Conservation (phyloP, 192 early-diverging fungal species). For the Linderina pennispora region DNA sequence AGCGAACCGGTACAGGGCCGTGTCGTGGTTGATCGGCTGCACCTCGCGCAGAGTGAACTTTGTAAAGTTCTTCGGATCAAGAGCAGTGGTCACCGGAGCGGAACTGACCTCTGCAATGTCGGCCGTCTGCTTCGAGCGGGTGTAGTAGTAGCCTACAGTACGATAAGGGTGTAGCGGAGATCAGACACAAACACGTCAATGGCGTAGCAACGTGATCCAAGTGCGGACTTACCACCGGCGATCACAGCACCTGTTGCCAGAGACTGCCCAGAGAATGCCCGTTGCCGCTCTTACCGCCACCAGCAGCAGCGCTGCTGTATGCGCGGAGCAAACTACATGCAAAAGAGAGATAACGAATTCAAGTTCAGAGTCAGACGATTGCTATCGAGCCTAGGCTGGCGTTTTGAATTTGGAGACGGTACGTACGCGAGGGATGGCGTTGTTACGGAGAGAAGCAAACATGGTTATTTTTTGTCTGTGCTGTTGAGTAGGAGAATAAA, state of each 20-base stretch:
- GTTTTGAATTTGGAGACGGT: background rate
- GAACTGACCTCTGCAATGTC: background rate
- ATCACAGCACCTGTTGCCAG: conserved; percentile 40
- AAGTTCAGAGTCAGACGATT: background rate
- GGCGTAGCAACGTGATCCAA: background rate
- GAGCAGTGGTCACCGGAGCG: conserved; percentile 15
- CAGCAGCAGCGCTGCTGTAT: conserved; percentile 29
- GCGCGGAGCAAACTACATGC: conserved; percentile 31
- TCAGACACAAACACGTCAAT: no score
- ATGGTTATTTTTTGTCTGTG: conserved; percentile 3
- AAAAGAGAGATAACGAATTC: background rate
- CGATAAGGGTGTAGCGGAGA: background rate
- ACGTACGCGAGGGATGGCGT: conserved; percentile 35
- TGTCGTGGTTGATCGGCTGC: conserved; percentile 66
- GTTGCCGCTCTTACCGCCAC: conserved; percentile 14
- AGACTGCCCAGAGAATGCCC: conserved; percentile 33
- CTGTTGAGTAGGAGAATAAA: no score
- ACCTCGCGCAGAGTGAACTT: conserved; percentile 40
- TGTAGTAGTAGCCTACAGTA: conserved; percentile 41
- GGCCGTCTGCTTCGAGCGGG: conserved; percentile 17
- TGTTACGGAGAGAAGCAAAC: conserved; percentile 33
- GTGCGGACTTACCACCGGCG: conserved; percentile 33
- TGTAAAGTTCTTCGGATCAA: conserved; percentile 39
- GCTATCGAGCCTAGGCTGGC: background rate
- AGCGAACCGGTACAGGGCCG: conserved; percentile 58